A percentile compares a stretch with the other conserved stretches of the same genome.
Evolutionary conservation across 75 land plant species (phyloP).

Genomic region (Selaginella moellendorffii): DNA sequence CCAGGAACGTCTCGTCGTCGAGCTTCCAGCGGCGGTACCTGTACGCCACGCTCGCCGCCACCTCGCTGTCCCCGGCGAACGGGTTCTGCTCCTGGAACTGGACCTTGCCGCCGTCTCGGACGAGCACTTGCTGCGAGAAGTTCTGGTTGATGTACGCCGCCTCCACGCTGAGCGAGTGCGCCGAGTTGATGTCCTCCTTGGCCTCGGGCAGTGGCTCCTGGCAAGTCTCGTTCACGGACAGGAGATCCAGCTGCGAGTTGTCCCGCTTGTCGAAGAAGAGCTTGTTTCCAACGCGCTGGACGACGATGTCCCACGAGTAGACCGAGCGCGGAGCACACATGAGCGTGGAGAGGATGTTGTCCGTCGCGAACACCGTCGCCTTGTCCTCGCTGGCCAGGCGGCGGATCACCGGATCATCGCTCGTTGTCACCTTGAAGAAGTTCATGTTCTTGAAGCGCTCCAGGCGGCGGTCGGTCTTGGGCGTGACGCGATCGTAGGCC

Average conservation of each 20-base stretch:
- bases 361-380: conserved; percentile 92
- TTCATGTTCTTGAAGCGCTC: conserved; percentile 80
- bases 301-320: conserved; percentile 91
- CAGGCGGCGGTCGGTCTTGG: conserved; percentile 67
- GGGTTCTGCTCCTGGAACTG: conserved; percentile 83
- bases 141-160: conserved; percentile 96
- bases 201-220: conserved; percentile 82
- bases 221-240: conserved; percentile 50
- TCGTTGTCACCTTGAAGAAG: conserved; percentile 93
- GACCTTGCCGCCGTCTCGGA: conserved; percentile 66
- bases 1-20: conserved; percentile 60
- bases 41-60: conserved; percentile 80
- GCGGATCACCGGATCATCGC: conserved; percentile 90
- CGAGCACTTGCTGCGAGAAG: conserved; percentile 67
- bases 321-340: conserved; percentile 92
- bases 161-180: conserved; percentile 67
- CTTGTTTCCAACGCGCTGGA: conserved; percentile 90
- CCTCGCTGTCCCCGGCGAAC: conserved; percentile 80
- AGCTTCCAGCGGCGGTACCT: conserved; percentile 85
- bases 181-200: conserved; percentile 91
- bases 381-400: conserved; percentile 68
- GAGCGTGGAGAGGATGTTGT: conserved; percentile 69
- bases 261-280: conserved; percentile 93
- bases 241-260: conserved; percentile 71
- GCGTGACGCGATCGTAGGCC: conserved; percentile 65